phyloP scores from a whole-genome alignment of 1,284 basidiomycete genomes.

The Amylostereum areolatum region DNA sequence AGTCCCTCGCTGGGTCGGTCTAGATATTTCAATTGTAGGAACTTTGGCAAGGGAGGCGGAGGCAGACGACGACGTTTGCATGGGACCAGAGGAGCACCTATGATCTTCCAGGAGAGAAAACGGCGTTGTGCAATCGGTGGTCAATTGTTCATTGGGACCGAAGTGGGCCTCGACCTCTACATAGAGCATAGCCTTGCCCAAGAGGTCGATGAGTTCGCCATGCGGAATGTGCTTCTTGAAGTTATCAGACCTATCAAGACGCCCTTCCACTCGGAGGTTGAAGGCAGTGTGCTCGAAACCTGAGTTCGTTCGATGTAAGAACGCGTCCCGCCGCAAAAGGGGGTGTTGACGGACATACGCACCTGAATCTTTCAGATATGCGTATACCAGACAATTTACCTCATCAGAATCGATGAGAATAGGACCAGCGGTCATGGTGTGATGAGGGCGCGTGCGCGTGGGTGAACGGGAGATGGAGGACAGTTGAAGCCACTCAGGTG shows the following conservation, averaged over 20 bases:
- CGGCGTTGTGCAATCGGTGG: conserved; percentile 53
- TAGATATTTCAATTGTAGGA: no score
- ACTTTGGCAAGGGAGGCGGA: not conserved
- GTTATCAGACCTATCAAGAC: conserved; percentile 60
- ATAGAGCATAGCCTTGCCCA: conserved; percentile 77
- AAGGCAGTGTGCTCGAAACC: conserved; percentile 79
- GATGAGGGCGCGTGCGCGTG: not conserved
- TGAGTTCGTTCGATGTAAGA: conserved; percentile 17
- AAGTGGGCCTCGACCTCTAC: conserved; percentile 81
- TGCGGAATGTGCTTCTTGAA: conserved; percentile 70
- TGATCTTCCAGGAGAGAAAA: conserved; percentile 72
- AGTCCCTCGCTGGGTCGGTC: not conserved
- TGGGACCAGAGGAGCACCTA: conserved; percentile 48
- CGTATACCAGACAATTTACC: conserved; percentile 77
- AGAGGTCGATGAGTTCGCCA: conserved; percentile 74
- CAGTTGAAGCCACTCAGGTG: no score
- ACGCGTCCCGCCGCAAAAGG: no score
- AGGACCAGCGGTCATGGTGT: conserved; percentile 32
- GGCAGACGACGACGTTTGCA: conserved; percentile 9
- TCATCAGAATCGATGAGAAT: conserved; percentile 74
- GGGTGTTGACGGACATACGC: conserved; percentile 2
- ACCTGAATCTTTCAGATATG: conserved; percentile 81
- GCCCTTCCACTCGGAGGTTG: conserved; percentile 62
- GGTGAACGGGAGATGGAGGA: no score
- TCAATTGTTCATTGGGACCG: conserved; percentile 52